Percentiles rank a stretch among this genome's conserved stretches.
Conservation (phyloP, 345 rosid genomes). For the Acer negundo region DNA sequence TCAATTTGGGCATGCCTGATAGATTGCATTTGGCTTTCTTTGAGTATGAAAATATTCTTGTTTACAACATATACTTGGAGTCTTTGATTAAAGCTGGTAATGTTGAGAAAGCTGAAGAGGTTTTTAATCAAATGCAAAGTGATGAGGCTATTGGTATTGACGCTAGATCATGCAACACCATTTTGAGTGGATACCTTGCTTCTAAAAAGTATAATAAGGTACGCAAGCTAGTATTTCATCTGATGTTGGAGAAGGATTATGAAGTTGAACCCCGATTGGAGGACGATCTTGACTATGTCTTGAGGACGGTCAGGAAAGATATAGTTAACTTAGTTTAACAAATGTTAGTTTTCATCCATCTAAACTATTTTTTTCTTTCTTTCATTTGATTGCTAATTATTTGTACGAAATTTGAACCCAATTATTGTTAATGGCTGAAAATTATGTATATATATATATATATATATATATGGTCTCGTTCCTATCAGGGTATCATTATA, state of each 20-base stretch:
- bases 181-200: slow-evolving; percentile 58
- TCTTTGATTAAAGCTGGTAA: slow-evolving; percentile 61
- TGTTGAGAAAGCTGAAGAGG: slow-evolving; percentile 61
- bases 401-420: no score
- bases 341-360: no score
- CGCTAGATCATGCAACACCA: slow-evolving; percentile 60
- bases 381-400: no score
- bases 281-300: slow-evolving; percentile 63
- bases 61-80: slow-evolving; percentile 67
- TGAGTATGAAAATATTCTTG: slow-evolving; percentile 28
- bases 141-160: slow-evolving; percentile 53
- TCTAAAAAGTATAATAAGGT: slow-evolving; percentile 56
- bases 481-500: no score
- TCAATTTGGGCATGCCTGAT: slow-evolving; percentile 53
- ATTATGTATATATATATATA: no score
- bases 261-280: slow-evolving; percentile 52
- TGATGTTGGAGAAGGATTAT: slow-evolving; percentile 73
- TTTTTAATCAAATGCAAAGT: slow-evolving; percentile 55
- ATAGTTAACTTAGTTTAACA: no score
- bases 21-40: slow-evolving; percentile 53
- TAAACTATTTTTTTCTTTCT: no score
- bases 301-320: slow-evolving; percentile 51
- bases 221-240: slow-evolving; percentile 49
- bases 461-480: no score
- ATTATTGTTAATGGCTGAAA: no score